Percentiles rank a stretch among this genome's conserved stretches.
Conservation (phyloP, 2,329 filamentous ascomycete species). For the Pseudopyrenochaeta lycopersici region DNA sequence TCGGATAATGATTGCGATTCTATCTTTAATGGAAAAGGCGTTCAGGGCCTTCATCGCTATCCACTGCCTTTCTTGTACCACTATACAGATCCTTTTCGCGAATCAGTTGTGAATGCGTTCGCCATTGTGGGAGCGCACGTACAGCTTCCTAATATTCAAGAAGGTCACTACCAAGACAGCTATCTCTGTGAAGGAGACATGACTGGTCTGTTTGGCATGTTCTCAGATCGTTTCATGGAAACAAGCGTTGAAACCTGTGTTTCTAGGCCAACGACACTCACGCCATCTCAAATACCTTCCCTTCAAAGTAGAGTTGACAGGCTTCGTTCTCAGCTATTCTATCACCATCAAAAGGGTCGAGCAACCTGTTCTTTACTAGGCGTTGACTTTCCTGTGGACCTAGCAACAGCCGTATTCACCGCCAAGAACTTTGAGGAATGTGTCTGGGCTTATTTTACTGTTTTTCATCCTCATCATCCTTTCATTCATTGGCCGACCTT, state of each 20-base stretch:
- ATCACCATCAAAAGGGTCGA: conserved; percentile 1
- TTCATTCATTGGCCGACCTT: conserved; percentile 56
- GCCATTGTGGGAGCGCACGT: conserved; percentile 5
- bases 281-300: neutral
- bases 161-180: neutral
- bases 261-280: neutral
- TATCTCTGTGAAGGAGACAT: conserved; percentile 1
- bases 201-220: conserved; percentile 3
- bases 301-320: neutral
- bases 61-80: conserved; percentile 16
- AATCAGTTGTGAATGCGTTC: conserved; percentile 13
- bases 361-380: neutral
- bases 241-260: neutral
- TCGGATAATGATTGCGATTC: neutral
- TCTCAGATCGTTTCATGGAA: conserved; percentile 9
- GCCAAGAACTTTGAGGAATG: conserved; percentile 28
- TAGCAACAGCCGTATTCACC: conserved; percentile 16
- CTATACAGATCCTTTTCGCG: conserved; percentile 19
- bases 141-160: neutral
- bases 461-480: conserved; percentile 56
- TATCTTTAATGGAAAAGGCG: neutral
- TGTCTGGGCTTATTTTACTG: conserved; percentile 54
- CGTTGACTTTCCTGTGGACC: neutral
- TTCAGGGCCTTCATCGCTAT: neutral
- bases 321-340: neutral